Evolutionary conservation across 192 early-diverging fungal genomes (phyloP).

Genomic region (Gonapodya prolifera): DNA sequence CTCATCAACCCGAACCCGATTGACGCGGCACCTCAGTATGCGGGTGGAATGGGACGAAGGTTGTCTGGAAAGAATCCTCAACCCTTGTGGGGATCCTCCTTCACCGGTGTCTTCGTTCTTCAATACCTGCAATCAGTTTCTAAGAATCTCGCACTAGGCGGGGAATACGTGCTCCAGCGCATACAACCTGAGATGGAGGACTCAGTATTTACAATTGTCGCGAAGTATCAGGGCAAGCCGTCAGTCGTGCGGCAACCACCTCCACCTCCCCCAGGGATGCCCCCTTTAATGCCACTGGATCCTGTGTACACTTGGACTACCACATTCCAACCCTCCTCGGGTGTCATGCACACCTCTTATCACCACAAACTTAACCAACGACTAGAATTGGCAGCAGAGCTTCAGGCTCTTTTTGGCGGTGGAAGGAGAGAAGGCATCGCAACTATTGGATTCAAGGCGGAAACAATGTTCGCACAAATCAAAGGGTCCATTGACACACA

Average conservation of each 20-base stretch:
- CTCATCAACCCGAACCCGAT: slow-evolving; percentile 88
- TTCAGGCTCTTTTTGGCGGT: slow-evolving; percentile 55
- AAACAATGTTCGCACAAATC: slow-evolving; percentile 82
- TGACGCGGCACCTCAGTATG: slow-evolving; percentile 33
- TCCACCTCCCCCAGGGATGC: slow-evolving; percentile 24
- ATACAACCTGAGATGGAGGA: slow-evolving; percentile 73
- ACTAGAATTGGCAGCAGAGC: slow-evolving; percentile 84
- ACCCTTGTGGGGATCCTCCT: slow-evolving; percentile 13
- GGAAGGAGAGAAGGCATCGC: slow-evolving; percentile 81
- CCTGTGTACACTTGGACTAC: slow-evolving; percentile 35
- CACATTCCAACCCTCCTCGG: slow-evolving; percentile 27
- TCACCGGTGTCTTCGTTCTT: slow-evolving; percentile 78
- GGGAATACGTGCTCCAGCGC: slow-evolving; percentile 72
- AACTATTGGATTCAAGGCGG: slow-evolving; percentile 94
- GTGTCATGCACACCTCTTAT: slow-evolving; percentile 67
- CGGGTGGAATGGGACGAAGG: not conserved
- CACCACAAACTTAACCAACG: slow-evolving; percentile 85
- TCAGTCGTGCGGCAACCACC: slow-evolving; percentile 18
- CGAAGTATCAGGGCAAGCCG: slow-evolving; percentile 59
- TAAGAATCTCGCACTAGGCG: slow-evolving; percentile 64
- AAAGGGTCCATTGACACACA: slow-evolving; percentile 83
- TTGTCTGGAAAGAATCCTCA: slow-evolving; percentile 1
- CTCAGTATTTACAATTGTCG: slow-evolving; percentile 54
- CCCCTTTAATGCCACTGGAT: slow-evolving; percentile 37
- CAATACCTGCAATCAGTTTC: slow-evolving; percentile 88